Evolutionary conservation across 2,329 filamentous ascomycete genomes (phyloP).

Genomic region (Hymenoscyphus fructigenus): DNA sequence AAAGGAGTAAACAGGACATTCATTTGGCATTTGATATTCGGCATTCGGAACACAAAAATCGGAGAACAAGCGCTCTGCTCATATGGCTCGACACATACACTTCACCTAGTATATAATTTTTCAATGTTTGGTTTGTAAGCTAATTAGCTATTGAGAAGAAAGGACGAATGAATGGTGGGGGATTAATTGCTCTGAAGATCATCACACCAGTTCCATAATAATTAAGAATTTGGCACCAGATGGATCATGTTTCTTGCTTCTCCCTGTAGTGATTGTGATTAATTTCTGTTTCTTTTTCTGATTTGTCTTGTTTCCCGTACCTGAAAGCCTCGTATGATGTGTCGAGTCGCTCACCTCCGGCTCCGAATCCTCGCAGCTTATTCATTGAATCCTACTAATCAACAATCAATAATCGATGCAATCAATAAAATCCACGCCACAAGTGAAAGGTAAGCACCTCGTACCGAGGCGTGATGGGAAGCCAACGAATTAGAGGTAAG

Average conservation of each 20-base stretch:
- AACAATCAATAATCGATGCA: too few species aligned
- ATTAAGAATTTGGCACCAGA: background rate
- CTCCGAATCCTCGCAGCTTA: too few species aligned
- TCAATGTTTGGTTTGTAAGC: conserved; percentile 6
- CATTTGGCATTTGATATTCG: conserved; percentile 16
- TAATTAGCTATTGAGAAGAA: background rate
- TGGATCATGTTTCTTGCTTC: background rate
- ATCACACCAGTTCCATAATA: conserved; percentile 2
- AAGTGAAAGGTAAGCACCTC: too few species aligned
- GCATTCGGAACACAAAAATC: background rate
- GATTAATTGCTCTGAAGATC: conserved; percentile 1
- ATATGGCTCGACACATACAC: conserved; percentile 4
- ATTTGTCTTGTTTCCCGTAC: background rate
- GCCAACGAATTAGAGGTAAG: too few species aligned
- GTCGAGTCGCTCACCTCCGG: too few species aligned
- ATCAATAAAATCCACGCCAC: too few species aligned
- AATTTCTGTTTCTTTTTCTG: background rate
- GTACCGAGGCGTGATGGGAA: too few species aligned
- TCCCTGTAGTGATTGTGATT: background rate
- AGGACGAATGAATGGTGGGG: background rate
- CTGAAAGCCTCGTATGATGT: too few species aligned
- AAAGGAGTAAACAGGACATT: conserved; percentile 16
- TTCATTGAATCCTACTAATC: too few species aligned
- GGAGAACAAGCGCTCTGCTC: background rate
- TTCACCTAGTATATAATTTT: conserved; percentile 8